Evolutionary conservation across 2,329 filamentous ascomycete species (phyloP).

Genomic region (Daldinia sp.): DNA sequence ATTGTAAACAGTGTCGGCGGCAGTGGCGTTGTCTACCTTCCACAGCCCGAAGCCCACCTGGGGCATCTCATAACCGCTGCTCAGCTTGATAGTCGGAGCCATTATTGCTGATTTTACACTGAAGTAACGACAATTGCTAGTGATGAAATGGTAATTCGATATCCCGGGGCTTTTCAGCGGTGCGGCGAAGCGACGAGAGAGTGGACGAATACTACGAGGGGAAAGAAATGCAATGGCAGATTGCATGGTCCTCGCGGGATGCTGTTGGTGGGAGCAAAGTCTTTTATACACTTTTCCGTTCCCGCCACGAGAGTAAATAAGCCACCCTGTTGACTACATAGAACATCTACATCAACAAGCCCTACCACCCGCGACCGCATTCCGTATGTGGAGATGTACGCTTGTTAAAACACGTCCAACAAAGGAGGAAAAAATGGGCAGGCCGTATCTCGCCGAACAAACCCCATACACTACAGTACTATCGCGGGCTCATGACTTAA

Average conservation of each 20-base stretch:
- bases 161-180: conserved; percentile 14
- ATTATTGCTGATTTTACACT: conserved; percentile 33
- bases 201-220: conserved; percentile 22
- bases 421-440: conserved; percentile 19
- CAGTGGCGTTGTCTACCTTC: conserved; percentile 80
- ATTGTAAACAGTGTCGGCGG: conserved; percentile 81
- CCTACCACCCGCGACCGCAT: conserved; percentile 21
- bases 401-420: conserved; percentile 9
- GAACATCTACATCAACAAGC: conserved; percentile 11
- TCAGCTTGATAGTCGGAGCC: conserved; percentile 66
- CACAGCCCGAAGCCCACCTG: conserved; percentile 81
- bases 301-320: conserved; percentile 32
- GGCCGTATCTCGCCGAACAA: conserved; percentile 30
- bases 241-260: conserved; percentile 28
- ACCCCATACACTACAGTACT: conserved; percentile 20
- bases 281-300: conserved; percentile 25
- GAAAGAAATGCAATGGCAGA: conserved; percentile 19
- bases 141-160: conserved; percentile 9
- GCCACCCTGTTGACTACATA: conserved; percentile 22
- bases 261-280: conserved; percentile 22
- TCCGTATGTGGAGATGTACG: conserved; percentile 27
- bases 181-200: conserved; percentile 21
- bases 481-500: conserved; percentile 28
- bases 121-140: conserved; percentile 21
- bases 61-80: conserved; percentile 74